phyloP scores from a whole-genome alignment of 805 yeast species.

The Lipomyces orientalis region DNA sequence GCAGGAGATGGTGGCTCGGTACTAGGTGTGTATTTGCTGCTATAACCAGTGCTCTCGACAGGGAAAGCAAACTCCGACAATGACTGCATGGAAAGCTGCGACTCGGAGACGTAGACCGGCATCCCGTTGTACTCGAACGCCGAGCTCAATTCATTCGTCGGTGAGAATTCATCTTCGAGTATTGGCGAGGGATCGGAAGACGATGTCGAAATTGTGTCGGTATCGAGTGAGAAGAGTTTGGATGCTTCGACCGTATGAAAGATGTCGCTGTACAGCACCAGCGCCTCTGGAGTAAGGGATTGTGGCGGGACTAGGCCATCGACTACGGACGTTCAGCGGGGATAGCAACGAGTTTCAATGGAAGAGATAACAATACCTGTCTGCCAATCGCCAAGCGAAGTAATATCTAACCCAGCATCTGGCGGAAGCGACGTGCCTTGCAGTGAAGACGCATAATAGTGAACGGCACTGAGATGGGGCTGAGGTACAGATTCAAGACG shows the following conservation, averaged over 20 bases:
- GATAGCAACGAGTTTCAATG: neutral
- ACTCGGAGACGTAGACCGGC: neutral
- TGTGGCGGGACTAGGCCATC: neutral
- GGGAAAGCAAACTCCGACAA: neutral
- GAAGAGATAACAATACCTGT: neutral
- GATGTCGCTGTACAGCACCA: slow-evolving; percentile 2
- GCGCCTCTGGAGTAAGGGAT: neutral
- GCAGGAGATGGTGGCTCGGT: slow-evolving; percentile 13
- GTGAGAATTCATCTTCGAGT: neutral
- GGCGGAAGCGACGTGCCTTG: neutral
- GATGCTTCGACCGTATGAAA: neutral
- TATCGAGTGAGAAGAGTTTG: neutral
- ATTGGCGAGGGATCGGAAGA: neutral
- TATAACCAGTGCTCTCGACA: neutral
- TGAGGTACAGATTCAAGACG: neutral
- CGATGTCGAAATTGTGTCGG: slow-evolving; percentile 1
- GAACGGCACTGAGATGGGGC: neutral
- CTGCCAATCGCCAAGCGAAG: neutral
- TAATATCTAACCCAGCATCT: neutral
- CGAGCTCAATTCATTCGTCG: neutral
- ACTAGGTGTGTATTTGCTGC: neutral
- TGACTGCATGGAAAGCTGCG: neutral
- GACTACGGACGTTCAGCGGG: neutral
- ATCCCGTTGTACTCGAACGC: neutral
- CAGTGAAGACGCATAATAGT: neutral